Evolutionary conservation across 768 basidiomycete genomes (phyloP), one percentile per base, ranked within the genome.

Genomic region (Cystofilobasidium bisporidii): DNA sequence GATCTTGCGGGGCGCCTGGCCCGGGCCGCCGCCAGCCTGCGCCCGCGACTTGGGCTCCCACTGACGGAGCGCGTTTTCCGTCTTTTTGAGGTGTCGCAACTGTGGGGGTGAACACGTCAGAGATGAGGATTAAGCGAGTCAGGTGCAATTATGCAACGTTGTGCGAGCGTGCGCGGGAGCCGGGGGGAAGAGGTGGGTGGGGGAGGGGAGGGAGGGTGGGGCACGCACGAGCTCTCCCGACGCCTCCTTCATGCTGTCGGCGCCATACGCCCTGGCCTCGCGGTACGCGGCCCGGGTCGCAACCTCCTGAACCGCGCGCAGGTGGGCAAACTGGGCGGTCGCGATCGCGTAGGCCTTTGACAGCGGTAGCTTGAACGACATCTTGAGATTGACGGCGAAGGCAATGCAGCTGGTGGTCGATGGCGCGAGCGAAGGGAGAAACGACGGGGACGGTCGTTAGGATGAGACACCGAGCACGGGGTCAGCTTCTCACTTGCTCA

Each of bases 231-330:
- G 36, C 33, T 64, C 68, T 47, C 63, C 63, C 18, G 36, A 17
- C 5, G 43, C 47, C 86, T 82, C 78, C 85, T 85, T 80, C 3
- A 76, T 79, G 73, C 88, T 89, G 41, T 78, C 74, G 20, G 84
- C 84, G 47, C 92, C 92, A 73, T 87, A 82, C 11, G 83, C 77
- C 72, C 87, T 81, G 18, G 92, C 91, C 78, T 98, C 91, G 73
- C 85, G 79, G 22, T 81, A 83, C 24, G 94, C 93, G 62, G 89
- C 84, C 3, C 81, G 80, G 45, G 84, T 85, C 2, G 89, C 82
- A 59, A 91, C 82, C 72, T 91, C 84, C 72, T 88, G 86, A 76
- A 89, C 87, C 41, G 91, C 86, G 45, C 92, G 86, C 47, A 99
- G 82, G 20, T 89, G 81, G 56, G 89, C 87, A 79, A 92, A 99